These are phyloP conservation scores for Mortierella claussenii DNA, from an alignment of 192 early-diverging fungal species.

Conservation along the genomic window DNA sequence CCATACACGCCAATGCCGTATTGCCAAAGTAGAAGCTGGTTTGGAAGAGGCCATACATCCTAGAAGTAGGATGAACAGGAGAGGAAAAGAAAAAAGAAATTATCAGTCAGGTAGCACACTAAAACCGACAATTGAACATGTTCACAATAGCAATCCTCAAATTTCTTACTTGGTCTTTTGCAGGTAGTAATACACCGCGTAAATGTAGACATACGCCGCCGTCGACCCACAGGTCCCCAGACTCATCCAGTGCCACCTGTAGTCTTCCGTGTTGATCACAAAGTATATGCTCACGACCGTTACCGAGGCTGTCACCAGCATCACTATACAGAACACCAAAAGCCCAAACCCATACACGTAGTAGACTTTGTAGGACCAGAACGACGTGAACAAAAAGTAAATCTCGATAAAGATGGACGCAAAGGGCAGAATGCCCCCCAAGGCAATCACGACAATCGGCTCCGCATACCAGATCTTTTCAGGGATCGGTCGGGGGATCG, in stretches of 20 bases:
- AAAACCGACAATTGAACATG: not conserved
- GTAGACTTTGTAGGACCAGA: slow-evolving; percentile 82
- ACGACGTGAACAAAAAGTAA: slow-evolving; percentile 84
- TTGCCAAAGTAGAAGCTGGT: slow-evolving; percentile 86
- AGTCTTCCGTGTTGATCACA: slow-evolving; percentile 82
- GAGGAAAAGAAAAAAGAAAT: slow-evolving; percentile 6
- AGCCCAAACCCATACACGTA: slow-evolving; percentile 86
- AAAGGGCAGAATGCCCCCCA: slow-evolving; percentile 81
- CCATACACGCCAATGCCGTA: slow-evolving; percentile 72
- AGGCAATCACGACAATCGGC: slow-evolving; percentile 64
- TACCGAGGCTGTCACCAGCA: slow-evolving; percentile 76
- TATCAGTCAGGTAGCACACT: not conserved
- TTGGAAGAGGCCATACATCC: slow-evolving; percentile 86
- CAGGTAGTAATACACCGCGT: slow-evolving; percentile 81
- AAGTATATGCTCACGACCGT: slow-evolving; percentile 81
- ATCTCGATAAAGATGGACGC: slow-evolving; percentile 87
- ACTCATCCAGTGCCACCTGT: slow-evolving; percentile 86
- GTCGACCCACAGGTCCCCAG: slow-evolving; percentile 82
- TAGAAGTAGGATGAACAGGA: slow-evolving; percentile 32
- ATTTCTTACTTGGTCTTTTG: slow-evolving; percentile 71
- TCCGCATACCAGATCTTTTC: slow-evolving; percentile 80
- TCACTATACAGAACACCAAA: slow-evolving; percentile 75
- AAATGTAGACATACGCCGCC: slow-evolving; percentile 79
- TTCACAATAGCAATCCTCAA: not conserved
- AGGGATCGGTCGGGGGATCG: slow-evolving; percentile 82